phyloP scores from a whole-genome alignment of 2,329 filamentous ascomycete genomes.

The Ambrosiella beaveri region DNA sequence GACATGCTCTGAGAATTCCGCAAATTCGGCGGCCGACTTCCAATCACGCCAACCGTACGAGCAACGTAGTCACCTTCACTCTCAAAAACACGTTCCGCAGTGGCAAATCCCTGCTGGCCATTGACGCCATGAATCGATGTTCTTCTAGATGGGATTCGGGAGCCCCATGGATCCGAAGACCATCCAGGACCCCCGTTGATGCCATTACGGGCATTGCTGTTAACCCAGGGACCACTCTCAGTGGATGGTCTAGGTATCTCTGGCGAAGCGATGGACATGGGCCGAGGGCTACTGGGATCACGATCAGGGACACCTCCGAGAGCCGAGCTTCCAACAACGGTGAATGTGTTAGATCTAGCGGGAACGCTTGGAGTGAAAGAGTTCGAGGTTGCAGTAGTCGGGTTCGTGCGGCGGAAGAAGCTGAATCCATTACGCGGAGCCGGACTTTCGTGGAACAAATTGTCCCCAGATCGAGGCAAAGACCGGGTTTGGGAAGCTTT shows the following conservation, averaged over 20 bases:
- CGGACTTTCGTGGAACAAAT: constrained; percentile 22
- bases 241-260: constrained; percentile 63
- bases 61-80: constrained; percentile 35
- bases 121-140: constrained; percentile 68
- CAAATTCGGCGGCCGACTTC: constrained; percentile 45
- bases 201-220: constrained; percentile 27
- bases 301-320: constrained; percentile 37
- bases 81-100: constrained; percentile 47
- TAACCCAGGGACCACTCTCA: constrained; percentile 58
- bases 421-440: constrained; percentile 27
- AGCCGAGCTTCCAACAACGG: constrained; percentile 31
- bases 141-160: constrained; percentile 57
- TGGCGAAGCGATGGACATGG: constrained; percentile 49
- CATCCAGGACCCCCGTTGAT: constrained; percentile 44
- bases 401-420: constrained; percentile 43
- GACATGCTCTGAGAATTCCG: constrained; percentile 22
- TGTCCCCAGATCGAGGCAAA: constrained; percentile 46
- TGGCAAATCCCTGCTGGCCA: constrained; percentile 22
- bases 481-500: constrained; percentile 62
- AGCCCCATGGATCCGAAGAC: constrained; percentile 41
- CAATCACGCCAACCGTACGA: constrained; percentile 51
- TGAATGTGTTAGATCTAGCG: constrained; percentile 20
- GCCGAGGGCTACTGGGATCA: constrained; percentile 43
- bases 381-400: constrained; percentile 24
- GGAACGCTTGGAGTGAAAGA: constrained; percentile 10